Conservation (phyloP, 2,329 filamentous ascomycete genomes). For the Sclerotinia nivalis region DNA sequence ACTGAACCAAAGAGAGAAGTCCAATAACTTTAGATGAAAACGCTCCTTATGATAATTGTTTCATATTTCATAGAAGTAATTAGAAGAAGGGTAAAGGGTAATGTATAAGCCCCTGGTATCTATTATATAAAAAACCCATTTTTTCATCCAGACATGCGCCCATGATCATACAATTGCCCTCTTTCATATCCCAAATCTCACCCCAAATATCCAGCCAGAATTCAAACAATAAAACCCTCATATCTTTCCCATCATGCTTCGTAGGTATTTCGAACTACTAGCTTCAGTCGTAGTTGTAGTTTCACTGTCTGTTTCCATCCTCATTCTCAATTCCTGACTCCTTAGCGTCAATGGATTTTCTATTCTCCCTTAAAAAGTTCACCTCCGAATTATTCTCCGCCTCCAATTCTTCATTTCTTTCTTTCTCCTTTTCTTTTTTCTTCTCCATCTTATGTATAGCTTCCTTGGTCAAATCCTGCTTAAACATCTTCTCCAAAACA, state of each 20-base stretch:
- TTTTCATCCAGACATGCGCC: background rate
- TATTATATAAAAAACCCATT: background rate
- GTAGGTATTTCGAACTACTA: background rate
- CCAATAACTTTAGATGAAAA: background rate
- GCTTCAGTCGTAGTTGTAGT: background rate
- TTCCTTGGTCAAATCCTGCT: constrained; percentile 71
- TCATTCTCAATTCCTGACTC: background rate
- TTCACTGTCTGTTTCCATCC: constrained; percentile 1
- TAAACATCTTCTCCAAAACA: constrained; percentile 72
- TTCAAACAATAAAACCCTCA: background rate
- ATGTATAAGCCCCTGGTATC: constrained; percentile 2
- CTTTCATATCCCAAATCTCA: background rate
- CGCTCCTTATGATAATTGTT: background rate
- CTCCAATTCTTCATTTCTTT: constrained; percentile 7
- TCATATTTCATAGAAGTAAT: background rate
- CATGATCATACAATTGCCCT: constrained; percentile 7
- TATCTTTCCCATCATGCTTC: background rate
- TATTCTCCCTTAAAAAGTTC: background rate
- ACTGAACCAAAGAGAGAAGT: background rate
- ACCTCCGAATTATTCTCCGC: constrained; percentile 4
- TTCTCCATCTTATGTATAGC: constrained; percentile 52
- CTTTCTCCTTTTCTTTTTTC: constrained; percentile 36
- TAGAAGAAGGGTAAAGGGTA: background rate
- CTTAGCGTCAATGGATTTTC: background rate
- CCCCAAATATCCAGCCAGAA: background rate